These are phyloP conservation scores for Acanthamoeba triangularis DNA, from an alignment of 208 protist genomes.

Conservation along the genomic window DNA sequence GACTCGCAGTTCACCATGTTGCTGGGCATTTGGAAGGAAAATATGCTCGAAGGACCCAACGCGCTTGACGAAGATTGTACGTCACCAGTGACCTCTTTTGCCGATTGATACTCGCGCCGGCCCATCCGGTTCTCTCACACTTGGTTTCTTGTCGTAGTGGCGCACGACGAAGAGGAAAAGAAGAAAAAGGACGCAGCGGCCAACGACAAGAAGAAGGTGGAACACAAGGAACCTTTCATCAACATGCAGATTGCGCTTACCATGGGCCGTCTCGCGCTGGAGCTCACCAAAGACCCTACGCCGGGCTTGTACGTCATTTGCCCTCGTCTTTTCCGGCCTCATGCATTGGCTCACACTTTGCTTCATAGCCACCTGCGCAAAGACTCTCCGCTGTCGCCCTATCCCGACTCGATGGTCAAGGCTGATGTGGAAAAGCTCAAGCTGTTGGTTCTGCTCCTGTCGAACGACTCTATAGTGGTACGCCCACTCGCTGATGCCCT, in stretches of 20 bases:
- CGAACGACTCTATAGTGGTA: constrained; percentile 61
- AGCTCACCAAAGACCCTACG: constrained; percentile 48
- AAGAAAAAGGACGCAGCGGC: constrained; percentile 7
- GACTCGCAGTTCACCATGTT: constrained; percentile 67
- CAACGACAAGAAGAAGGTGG: constrained; percentile 6
- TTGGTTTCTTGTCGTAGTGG: background rate
- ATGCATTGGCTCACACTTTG: background rate
- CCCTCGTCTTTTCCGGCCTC: background rate
- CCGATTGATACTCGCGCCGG: background rate
- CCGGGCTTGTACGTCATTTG: background rate
- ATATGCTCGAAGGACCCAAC: constrained; percentile 61
- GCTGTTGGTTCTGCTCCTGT: constrained; percentile 43
- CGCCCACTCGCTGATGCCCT: background rate
- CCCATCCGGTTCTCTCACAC: background rate
- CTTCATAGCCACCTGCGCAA: background rate
- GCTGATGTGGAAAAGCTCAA: constrained; percentile 35
- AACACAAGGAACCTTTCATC: constrained; percentile 19
- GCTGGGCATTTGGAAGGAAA: constrained; percentile 74
- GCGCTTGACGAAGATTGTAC: constrained; percentile 24
- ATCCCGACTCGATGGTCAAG: constrained; percentile 46
- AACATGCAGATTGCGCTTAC: constrained; percentile 43
- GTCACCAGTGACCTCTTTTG: background rate
- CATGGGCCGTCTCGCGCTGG: constrained; percentile 55
- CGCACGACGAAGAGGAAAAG: constrained; percentile 16
- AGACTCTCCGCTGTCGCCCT: constrained; percentile 7